A percentile compares a stretch with the other conserved stretches of the same genome.
Conservation (phyloP, 371 early-diverging fungal genomes). For the Capillidium rhysosporum region DNA sequence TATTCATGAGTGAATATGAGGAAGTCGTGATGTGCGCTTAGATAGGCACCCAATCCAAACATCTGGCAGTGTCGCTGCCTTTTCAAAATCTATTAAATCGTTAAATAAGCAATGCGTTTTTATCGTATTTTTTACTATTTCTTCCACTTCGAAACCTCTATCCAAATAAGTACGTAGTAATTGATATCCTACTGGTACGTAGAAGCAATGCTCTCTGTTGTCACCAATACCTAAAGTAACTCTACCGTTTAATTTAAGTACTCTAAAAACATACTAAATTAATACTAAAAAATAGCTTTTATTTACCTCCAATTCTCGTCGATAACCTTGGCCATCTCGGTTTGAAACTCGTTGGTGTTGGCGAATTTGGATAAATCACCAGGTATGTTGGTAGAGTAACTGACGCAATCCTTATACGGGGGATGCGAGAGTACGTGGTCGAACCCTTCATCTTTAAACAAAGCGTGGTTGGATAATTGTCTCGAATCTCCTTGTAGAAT, state of each 20-base stretch:
- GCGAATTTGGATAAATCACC: slow-evolving; percentile 67
- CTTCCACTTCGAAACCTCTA: slow-evolving; percentile 72
- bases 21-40: slow-evolving; percentile 76
- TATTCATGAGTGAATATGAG: slow-evolving; percentile 85
- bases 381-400: slow-evolving; percentile 38
- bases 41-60: slow-evolving; percentile 70
- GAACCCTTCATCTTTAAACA: slow-evolving; percentile 39
- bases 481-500: slow-evolving; percentile 64
- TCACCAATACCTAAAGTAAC: slow-evolving; percentile 81
- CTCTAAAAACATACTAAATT: background rate
- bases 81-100: slow-evolving; percentile 37
- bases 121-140: slow-evolving; percentile 23
- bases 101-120: background rate
- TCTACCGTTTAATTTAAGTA: slow-evolving; percentile 49
- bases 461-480: slow-evolving; percentile 24
- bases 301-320: slow-evolving; percentile 42
- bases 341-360: slow-evolving; percentile 48
- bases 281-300: background rate
- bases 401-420: slow-evolving; percentile 79
- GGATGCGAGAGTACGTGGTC: slow-evolving; percentile 82
- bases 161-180: slow-evolving; percentile 58
- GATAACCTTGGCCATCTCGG: slow-evolving; percentile 52
- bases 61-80: slow-evolving; percentile 77
- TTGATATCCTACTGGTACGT: slow-evolving; percentile 69
- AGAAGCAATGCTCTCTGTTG: slow-evolving; percentile 71